A percentile compares a stretch with the other conserved stretches of the same genome.
These are phyloP conservation scores for Rhinocladiella similis DNA, from an alignment of 2,329 filamentous ascomycete species.

Conservation along the genomic window DNA sequence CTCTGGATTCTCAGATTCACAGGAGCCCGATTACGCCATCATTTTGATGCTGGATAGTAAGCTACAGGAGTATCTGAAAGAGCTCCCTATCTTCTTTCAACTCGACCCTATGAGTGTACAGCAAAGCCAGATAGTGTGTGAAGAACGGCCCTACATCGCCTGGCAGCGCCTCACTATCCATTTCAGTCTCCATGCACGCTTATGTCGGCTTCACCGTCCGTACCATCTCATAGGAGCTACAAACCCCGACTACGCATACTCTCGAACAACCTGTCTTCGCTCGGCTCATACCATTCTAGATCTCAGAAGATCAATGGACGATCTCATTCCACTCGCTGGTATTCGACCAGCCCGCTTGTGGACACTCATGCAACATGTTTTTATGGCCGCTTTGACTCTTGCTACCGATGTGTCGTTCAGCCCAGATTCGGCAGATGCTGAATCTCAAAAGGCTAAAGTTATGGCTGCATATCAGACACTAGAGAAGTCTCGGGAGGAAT, in stretches of 20 bases:
- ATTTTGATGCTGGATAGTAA: background rate
- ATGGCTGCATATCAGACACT: background rate
- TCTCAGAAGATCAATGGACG: background rate
- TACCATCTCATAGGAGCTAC: constrained; percentile 1
- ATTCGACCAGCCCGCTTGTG: background rate
- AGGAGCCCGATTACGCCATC: background rate
- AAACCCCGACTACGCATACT: background rate
- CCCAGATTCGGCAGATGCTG: background rate
- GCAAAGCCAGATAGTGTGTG: background rate
- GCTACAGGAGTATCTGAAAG: background rate
- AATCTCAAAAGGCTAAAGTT: background rate
- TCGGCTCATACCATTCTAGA: constrained; percentile 1
- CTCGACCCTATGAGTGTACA: background rate
- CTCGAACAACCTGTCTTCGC: background rate
- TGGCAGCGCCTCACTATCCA: background rate
- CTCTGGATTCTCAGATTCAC: background rate
- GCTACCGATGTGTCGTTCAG: constrained; percentile 1
- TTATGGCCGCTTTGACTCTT: constrained; percentile 1
- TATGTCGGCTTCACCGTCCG: constrained; percentile 1
- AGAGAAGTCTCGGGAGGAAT: background rate
- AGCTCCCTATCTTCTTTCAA: constrained; percentile 2
- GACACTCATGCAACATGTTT: constrained; percentile 2
- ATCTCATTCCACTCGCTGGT: background rate
- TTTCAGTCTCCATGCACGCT: constrained; percentile 2
- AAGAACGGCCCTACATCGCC: background rate